Percentiles rank a stretch among this genome's conserved stretches.
phyloP scores from a whole-genome alignment of 164 flowering plant genomes.

The Umbellularia californica region DNA sequence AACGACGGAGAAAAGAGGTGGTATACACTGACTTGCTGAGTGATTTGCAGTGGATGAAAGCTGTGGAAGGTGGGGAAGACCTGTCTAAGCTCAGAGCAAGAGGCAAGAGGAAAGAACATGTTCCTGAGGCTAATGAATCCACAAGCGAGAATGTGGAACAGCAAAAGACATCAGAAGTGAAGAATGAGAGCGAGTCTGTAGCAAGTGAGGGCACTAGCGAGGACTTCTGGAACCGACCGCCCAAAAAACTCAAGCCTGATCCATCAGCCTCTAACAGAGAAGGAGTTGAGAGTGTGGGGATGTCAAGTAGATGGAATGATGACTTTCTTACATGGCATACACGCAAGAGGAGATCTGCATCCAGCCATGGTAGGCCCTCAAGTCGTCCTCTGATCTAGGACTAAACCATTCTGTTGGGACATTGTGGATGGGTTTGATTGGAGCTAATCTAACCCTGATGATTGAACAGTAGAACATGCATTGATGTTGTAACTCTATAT shows the following conservation, averaged over 20 bases:
- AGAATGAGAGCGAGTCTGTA: constrained; percentile 32
- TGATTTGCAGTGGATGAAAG: constrained; percentile 78
- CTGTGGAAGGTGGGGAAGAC: constrained; percentile 82
- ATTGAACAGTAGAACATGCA: neutral
- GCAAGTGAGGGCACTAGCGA: constrained; percentile 44
- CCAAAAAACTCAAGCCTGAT: constrained; percentile 22
- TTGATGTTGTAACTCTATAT: neutral
- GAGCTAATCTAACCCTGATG: neutral
- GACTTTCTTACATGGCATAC: constrained; percentile 52
- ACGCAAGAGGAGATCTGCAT: constrained; percentile 54
- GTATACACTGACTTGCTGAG: constrained; percentile 67
- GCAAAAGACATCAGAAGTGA: constrained; percentile 23
- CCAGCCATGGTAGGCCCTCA: neutral
- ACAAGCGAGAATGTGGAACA: constrained; percentile 17
- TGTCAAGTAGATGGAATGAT: constrained; percentile 29
- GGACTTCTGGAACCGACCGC: constrained; percentile 22
- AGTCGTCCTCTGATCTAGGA: constrained; percentile 27
- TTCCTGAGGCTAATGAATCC: constrained; percentile 8
- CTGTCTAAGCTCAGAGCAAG: constrained; percentile 28
- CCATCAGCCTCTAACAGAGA: constrained; percentile 8
- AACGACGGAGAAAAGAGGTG: constrained; percentile 74
- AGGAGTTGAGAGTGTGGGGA: constrained; percentile 23
- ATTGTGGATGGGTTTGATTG: constrained; percentile 31
- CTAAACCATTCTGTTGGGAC: constrained; percentile 43
- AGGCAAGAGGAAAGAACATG: constrained; percentile 33